Evolutionary conservation across 140 eudicot species (phyloP).

Genomic region (Eryngium alpinum): DNA sequence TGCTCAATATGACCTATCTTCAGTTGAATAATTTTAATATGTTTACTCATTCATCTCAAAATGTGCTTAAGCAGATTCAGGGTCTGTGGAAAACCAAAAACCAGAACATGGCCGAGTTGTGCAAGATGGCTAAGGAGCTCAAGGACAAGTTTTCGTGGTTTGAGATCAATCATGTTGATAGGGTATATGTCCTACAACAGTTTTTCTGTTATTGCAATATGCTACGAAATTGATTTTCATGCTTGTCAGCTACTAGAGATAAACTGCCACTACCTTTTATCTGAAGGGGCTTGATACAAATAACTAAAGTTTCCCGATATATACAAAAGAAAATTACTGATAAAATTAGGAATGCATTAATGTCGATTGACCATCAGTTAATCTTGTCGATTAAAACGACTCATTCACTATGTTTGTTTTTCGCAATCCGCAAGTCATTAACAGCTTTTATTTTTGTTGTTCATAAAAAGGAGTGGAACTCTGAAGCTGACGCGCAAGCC

Average conservation of each 20-base stretch:
- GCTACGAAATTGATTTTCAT: neutral
- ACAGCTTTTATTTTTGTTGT: no score
- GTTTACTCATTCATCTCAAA: neutral
- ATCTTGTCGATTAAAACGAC: neutral
- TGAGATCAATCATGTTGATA: slow-evolving; percentile 64
- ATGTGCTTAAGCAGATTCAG: slow-evolving; percentile 42
- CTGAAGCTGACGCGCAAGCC: slow-evolving; percentile 18
- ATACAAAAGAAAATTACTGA: neutral
- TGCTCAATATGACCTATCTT: neutral
- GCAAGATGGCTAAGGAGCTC: slow-evolving; percentile 77
- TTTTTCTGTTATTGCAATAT: neutral
- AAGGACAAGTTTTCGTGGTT: slow-evolving; percentile 63
- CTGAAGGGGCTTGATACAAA: neutral
- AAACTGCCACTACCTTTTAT: neutral
- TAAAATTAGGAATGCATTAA: neutral
- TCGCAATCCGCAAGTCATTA: neutral
- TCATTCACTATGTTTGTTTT: neutral
- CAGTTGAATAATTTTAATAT: neutral
- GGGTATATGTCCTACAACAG: slow-evolving; percentile 37
- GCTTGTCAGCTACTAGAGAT: neutral
- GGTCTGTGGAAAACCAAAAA: slow-evolving; percentile 83
- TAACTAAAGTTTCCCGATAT: neutral
- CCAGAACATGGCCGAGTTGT: slow-evolving; percentile 74
- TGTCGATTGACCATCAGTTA: neutral
- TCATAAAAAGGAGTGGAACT: slow-evolving; percentile 5